Evolutionary conservation across 2,329 filamentous ascomycete genomes (phyloP).

Genomic region (Stagonosporopsis tanaceti): DNA sequence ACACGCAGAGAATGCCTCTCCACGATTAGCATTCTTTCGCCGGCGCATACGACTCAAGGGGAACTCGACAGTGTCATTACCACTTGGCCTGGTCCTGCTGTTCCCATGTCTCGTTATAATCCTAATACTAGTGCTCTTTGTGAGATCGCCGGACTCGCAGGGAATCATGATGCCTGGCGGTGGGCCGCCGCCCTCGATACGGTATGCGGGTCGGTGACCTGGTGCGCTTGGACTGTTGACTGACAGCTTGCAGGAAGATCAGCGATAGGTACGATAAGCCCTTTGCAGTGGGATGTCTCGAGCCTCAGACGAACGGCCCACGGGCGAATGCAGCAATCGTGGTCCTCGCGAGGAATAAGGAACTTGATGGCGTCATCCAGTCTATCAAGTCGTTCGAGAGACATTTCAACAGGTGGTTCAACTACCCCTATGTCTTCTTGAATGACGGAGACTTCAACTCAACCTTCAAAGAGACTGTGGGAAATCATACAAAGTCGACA

Average conservation of each 20-base stretch:
- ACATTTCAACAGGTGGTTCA: conserved; percentile 98
- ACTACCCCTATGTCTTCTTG: conserved; percentile 98
- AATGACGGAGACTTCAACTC: conserved; percentile 98
- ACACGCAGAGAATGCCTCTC: conserved; percentile 53
- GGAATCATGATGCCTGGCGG: conserved; percentile 84
- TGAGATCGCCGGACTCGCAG: conserved; percentile 83
- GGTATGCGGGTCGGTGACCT: conserved; percentile 61
- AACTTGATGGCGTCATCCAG: conserved; percentile 93
- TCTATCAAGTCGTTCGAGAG: conserved; percentile 97
- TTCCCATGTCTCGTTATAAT: conserved; percentile 93
- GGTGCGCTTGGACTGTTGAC: background rate
- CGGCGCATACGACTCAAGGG: conserved; percentile 87
- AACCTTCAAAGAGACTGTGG: conserved; percentile 86
- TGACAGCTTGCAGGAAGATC: conserved; percentile 74
- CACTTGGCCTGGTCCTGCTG: conserved; percentile 87
- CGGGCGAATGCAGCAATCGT: conserved; percentile 96
- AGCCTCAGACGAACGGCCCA: conserved; percentile 76
- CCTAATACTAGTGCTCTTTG: conserved; percentile 87
- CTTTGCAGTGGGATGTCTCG: conserved; percentile 88
- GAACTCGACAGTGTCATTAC: conserved; percentile 91
- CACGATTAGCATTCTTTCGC: conserved; percentile 79
- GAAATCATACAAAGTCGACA: conserved; percentile 84
- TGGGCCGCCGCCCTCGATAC: conserved; percentile 85
- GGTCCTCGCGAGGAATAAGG: conserved; percentile 93
- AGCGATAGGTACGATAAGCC: conserved; percentile 97